These are phyloP conservation scores for Sedum album DNA, from an alignment of 164 flowering plant species.

Conservation along the genomic window DNA sequence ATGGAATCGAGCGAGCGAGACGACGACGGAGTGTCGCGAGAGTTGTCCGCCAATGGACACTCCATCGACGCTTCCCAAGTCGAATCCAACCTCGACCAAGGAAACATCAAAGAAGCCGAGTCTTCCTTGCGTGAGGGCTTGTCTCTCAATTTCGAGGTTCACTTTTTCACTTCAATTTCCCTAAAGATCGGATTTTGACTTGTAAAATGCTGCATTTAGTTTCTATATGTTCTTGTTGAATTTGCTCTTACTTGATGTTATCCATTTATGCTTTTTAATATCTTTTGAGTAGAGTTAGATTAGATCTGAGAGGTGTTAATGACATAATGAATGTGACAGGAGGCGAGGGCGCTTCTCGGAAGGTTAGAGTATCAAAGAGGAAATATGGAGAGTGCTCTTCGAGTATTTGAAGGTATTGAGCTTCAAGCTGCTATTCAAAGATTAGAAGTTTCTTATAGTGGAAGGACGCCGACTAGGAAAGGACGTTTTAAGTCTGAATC, in stretches of 20 bases:
- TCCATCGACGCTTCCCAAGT: constrained; percentile 48
- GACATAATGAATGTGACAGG: constrained; percentile 49
- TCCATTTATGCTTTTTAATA: too few relatives aligned
- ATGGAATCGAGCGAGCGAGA: constrained; percentile 8
- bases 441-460: constrained; percentile 49
- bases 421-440: constrained; percentile 80
- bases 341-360: constrained; percentile 96
- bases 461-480: constrained; percentile 37
- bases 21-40: constrained; percentile 14
- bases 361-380: constrained; percentile 95
- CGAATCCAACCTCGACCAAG: constrained; percentile 86
- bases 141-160: constrained; percentile 81
- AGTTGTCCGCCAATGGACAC: constrained; percentile 63
- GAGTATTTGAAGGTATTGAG: constrained; percentile 92
- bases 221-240: too few relatives aligned
- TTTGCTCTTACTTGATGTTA: too few relatives aligned
- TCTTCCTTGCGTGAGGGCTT: constrained; percentile 82
- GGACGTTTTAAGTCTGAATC: constrained; percentile 48
- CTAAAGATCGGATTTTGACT: not conserved
- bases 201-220: too few relatives aligned
- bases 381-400: constrained; percentile 76
- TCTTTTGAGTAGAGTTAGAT: too few relatives aligned
- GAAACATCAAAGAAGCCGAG: constrained; percentile 89
- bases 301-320: too few relatives aligned
- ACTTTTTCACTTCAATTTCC: not conserved